These are phyloP conservation scores for Durotheca rogersii DNA, from an alignment of 495 filamentous ascomycete species.

Conservation along the genomic window DNA sequence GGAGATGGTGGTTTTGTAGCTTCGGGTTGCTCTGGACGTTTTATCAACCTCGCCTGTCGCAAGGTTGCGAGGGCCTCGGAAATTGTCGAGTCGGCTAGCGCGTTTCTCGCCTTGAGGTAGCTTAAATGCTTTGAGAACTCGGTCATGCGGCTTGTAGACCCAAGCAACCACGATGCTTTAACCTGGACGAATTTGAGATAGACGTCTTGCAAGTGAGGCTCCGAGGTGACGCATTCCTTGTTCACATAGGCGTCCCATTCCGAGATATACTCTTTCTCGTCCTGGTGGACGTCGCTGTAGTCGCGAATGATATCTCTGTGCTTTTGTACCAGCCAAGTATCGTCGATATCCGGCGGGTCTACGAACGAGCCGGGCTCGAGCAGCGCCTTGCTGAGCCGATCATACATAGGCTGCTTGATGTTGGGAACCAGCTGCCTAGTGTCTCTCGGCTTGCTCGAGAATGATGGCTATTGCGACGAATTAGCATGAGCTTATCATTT, in stretches of 20 bases:
- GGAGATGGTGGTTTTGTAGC: constrained; percentile 24
- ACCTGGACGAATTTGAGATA: constrained; percentile 46
- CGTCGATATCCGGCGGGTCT: constrained; percentile 44
- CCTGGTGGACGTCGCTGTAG: constrained; percentile 48
- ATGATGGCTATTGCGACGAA: constrained; percentile 10
- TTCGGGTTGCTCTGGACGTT: constrained; percentile 23
- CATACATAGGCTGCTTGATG: constrained; percentile 51
- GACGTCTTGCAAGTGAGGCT: constrained; percentile 46
- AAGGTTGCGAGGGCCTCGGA: constrained; percentile 40
- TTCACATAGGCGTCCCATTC: constrained; percentile 55
- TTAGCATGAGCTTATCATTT: constrained; percentile 22
- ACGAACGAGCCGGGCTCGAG: constrained; percentile 49
- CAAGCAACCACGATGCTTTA: constrained; percentile 47
- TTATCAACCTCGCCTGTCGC: constrained; percentile 37
- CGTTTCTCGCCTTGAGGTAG: constrained; percentile 45
- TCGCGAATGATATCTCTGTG: constrained; percentile 53
- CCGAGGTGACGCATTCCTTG: constrained; percentile 46
- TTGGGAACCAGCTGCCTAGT: constrained; percentile 45
- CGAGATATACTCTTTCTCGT: constrained; percentile 54
- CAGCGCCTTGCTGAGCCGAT: constrained; percentile 49
- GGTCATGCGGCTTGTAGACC: constrained; percentile 37
- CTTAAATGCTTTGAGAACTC: constrained; percentile 51
- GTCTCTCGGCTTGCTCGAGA: constrained; percentile 27
- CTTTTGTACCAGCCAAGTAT: constrained; percentile 53
- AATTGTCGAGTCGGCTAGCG: constrained; percentile 39